These are phyloP conservation scores for Neurospora sp. DNA, from an alignment of 495 filamentous ascomycete species.

Conservation along the genomic window DNA sequence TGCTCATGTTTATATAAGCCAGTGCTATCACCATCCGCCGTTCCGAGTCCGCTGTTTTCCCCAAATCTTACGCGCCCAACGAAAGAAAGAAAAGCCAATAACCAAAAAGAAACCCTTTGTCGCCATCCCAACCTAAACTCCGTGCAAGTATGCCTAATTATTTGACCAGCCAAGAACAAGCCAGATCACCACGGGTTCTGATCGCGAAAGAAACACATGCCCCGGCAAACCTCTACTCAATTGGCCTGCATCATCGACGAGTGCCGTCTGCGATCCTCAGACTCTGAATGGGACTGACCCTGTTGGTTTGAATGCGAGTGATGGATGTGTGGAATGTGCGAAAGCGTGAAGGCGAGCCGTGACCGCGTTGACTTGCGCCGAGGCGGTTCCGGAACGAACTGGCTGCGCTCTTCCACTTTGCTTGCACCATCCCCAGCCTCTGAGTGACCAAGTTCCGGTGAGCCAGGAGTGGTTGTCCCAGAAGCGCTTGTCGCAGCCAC, in stretches of 20 bases:
- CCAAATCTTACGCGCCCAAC: neutral
- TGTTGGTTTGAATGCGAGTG: neutral
- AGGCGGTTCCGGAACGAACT: neutral
- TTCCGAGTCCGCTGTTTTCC: neutral
- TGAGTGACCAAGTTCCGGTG: neutral
- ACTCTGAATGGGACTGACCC: neutral
- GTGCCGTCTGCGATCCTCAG: neutral
- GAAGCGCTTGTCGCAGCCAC: conserved; percentile 30
- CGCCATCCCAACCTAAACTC: neutral
- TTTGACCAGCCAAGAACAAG: neutral
- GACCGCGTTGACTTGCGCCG: neutral
- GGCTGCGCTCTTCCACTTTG: neutral
- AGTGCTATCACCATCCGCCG: neutral
- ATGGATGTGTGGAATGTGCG: neutral
- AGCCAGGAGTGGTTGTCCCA: neutral
- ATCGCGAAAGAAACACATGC: neutral
- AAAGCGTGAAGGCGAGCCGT: neutral
- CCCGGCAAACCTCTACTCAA: neutral
- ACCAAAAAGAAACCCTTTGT: neutral
- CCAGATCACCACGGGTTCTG: neutral
- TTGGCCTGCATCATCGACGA: neutral
- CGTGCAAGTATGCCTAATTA: neutral
- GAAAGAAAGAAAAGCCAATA: neutral
- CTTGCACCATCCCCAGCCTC: neutral
- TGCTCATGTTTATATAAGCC: neutral